These are phyloP conservation scores for Boletus subcaerulescens DNA, from an alignment of 768 basidiomycete genomes.

Conservation along the genomic window DNA sequence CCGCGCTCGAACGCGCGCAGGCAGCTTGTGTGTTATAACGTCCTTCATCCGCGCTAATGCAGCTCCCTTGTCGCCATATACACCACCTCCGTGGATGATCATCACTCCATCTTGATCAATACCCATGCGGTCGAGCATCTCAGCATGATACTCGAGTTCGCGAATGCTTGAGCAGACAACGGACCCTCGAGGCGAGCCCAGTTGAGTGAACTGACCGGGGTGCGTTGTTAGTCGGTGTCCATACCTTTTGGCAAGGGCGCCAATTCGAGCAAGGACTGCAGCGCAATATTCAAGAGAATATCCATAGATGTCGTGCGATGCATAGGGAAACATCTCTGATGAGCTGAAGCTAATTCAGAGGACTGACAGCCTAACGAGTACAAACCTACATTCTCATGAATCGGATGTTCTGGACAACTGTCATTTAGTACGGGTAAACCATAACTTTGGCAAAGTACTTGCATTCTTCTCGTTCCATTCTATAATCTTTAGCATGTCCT, in stretches of 20 bases:
- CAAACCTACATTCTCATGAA: slow-evolving; percentile 64
- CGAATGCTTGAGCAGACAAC: slow-evolving; percentile 76
- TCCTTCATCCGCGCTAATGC: slow-evolving; percentile 72
- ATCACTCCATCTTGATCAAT: slow-evolving; percentile 82
- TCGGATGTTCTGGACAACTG: slow-evolving; percentile 53
- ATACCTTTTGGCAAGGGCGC: slow-evolving; percentile 63
- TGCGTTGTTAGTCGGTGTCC: slow-evolving; percentile 83
- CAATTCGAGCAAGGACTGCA: slow-evolving; percentile 50
- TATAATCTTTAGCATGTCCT: slow-evolving; percentile 70
- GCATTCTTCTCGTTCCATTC: slow-evolving; percentile 91
- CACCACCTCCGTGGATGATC: slow-evolving; percentile 83
- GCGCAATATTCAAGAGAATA: slow-evolving; percentile 79
- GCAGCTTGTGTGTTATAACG: slow-evolving; percentile 58
- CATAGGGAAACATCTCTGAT: slow-evolving; percentile 92
- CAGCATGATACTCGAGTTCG: slow-evolving; percentile 82
- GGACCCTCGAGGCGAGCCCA: slow-evolving; percentile 73
- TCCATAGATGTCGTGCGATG: slow-evolving; percentile 75
- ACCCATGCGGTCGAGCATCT: slow-evolving; percentile 85
- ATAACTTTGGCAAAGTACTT: slow-evolving; percentile 12
- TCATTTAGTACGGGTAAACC: not conserved
- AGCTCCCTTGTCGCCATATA: slow-evolving; percentile 75
- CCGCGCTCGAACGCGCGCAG: slow-evolving; percentile 62
- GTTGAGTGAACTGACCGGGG: slow-evolving; percentile 82
- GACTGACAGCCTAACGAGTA: not conserved
- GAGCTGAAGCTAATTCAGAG: slow-evolving; percentile 38